phyloP scores from a whole-genome alignment of 2,329 filamentous ascomycete genomes.

The Aspergillus ruber region DNA sequence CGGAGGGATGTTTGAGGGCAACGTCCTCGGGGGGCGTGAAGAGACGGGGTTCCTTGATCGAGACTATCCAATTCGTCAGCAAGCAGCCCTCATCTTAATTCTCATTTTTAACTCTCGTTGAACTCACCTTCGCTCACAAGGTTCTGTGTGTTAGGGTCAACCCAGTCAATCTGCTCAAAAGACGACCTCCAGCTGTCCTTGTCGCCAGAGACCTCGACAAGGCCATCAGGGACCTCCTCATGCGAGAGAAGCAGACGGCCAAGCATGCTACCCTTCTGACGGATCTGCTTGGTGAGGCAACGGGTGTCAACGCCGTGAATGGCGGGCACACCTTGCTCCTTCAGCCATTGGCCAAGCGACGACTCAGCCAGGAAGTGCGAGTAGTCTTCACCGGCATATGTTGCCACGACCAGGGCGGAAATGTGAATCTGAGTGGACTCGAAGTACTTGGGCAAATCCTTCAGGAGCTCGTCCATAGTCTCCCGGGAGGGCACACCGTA shows the following conservation, averaged over 20 bases:
- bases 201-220: conserved; percentile 27
- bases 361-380: conserved; percentile 89
- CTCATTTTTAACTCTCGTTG: not conserved
- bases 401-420: conserved; percentile 81
- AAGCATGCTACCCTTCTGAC: conserved; percentile 92
- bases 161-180: conserved; percentile 81
- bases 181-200: conserved; percentile 46
- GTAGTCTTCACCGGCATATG: conserved; percentile 90
- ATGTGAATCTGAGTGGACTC: conserved; percentile 91
- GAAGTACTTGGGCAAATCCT: conserved; percentile 84
- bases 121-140: conserved; percentile 85
- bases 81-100: conserved; percentile 21
- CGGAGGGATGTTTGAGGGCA: conserved; percentile 79
- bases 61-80: conserved; percentile 56
- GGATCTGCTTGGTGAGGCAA: conserved; percentile 87
- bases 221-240: conserved; percentile 32
- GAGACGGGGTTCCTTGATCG: conserved; percentile 76
- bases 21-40: conserved; percentile 68
- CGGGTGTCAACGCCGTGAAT: conserved; percentile 94
- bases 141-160: conserved; percentile 87
- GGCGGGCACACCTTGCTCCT: conserved; percentile 88
- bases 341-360: conserved; percentile 89
- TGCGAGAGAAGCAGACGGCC: conserved; percentile 79
- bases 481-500: conserved; percentile 92
- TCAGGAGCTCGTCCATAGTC: conserved; percentile 73